Evolutionary conservation across 257 asterid genomes (phyloP).

Genomic region (Euphrasia confusa): DNA sequence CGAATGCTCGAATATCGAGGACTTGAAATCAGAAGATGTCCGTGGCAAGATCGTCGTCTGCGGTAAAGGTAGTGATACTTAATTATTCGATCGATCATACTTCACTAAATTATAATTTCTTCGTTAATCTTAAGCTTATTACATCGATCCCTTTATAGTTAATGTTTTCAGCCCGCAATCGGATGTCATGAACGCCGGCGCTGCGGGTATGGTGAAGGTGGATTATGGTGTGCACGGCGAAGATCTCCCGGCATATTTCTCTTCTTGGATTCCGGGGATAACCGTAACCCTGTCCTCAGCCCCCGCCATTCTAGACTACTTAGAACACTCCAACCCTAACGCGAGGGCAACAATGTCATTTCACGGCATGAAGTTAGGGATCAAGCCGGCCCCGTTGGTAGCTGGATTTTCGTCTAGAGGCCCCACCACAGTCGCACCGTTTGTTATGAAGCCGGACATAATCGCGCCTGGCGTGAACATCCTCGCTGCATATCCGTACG

Average conservation of each 20-base stretch:
- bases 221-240: constrained; percentile 79
- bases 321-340: constrained; percentile 30
- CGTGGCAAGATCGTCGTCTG: too few species aligned
- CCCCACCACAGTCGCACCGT: constrained; percentile 41
- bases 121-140: too few species aligned
- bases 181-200: constrained; percentile 57
- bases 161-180: constrained; percentile 16
- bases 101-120: too few species aligned
- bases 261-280: constrained; percentile 64
- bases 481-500: constrained; percentile 77
- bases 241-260: constrained; percentile 58
- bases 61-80: too few species aligned
- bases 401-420: constrained; percentile 89
- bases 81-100: too few species aligned
- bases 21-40: too few species aligned
- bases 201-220: too few species aligned
- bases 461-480: constrained; percentile 94
- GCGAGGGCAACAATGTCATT: constrained; percentile 58
- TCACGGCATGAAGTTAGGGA: constrained; percentile 56
- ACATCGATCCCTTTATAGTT: too few species aligned
- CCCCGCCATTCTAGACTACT: constrained; percentile 31
- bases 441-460: constrained; percentile 66
- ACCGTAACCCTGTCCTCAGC: constrained; percentile 46
- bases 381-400: constrained; percentile 75
- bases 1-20: too few species aligned